A percentile compares a stretch with the other conserved stretches of the same genome.
phyloP scores from a whole-genome alignment of 2,329 filamentous ascomycete species.

The Alternaria alternata region DNA sequence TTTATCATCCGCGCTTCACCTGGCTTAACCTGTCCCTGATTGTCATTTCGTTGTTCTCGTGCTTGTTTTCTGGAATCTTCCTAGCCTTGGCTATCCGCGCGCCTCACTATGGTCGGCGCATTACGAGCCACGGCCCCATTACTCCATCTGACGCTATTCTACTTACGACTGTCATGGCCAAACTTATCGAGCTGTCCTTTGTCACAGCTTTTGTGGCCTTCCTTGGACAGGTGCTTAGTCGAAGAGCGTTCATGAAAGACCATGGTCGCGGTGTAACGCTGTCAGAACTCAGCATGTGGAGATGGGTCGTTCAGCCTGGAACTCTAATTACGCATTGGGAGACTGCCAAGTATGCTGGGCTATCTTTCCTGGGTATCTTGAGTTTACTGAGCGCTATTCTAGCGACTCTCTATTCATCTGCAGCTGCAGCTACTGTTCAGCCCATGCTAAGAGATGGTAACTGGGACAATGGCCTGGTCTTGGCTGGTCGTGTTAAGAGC shows the following conservation, averaged over 20 bases:
- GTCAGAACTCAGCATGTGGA: slow-evolving; percentile 79
- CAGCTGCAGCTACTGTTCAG: slow-evolving; percentile 73
- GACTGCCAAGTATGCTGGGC: slow-evolving; percentile 68
- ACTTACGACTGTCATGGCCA: slow-evolving; percentile 74
- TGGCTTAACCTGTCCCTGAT: slow-evolving; percentile 60
- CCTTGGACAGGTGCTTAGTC: slow-evolving; percentile 76
- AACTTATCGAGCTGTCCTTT: slow-evolving; percentile 79
- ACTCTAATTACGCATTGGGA: slow-evolving; percentile 73
- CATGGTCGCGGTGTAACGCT: slow-evolving; percentile 71
- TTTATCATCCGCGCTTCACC: slow-evolving; percentile 49
- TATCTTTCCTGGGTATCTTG: slow-evolving; percentile 70
- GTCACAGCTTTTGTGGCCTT: slow-evolving; percentile 80
- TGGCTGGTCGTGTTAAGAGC: slow-evolving; percentile 66
- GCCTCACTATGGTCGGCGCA: slow-evolving; percentile 67
- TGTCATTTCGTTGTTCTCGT: slow-evolving; percentile 67
- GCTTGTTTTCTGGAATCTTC: slow-evolving; percentile 71
- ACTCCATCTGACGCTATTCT: slow-evolving; percentile 71
- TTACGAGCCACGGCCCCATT: slow-evolving; percentile 63
- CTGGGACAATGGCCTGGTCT: slow-evolving; percentile 55
- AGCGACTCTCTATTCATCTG: slow-evolving; percentile 78
- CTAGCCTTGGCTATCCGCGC: slow-evolving; percentile 68
- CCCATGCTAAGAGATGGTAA: slow-evolving; percentile 71
- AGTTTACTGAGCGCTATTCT: slow-evolving; percentile 71
- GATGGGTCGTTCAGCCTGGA: slow-evolving; percentile 68
- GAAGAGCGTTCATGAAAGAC: slow-evolving; percentile 68